phyloP scores from a whole-genome alignment of 2,329 filamentous ascomycete species.

The Endothia cerciana region DNA sequence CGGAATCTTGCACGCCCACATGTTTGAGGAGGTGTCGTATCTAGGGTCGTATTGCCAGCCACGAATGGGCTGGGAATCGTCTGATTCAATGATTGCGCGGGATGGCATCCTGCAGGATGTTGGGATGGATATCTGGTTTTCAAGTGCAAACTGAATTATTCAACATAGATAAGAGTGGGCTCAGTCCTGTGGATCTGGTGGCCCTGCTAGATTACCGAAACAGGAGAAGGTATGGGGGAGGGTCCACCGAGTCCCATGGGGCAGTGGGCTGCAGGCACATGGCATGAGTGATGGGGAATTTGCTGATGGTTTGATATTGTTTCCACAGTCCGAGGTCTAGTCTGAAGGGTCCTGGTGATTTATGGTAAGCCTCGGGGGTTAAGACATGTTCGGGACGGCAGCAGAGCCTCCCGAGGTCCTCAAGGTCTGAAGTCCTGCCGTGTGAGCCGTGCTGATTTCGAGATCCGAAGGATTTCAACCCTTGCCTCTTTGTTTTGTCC shows the following conservation, averaged over 20 bases:
- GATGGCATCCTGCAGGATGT: not conserved
- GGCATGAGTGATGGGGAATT: slow-evolving; percentile 15
- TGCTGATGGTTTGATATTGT: not conserved
- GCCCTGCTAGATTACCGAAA: slow-evolving; percentile 21
- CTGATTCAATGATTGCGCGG: not conserved
- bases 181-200: not conserved
- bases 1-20: too few relatives aligned
- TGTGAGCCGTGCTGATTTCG: not conserved
- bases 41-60: too few relatives aligned
- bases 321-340: not conserved
- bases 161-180: slow-evolving; percentile 26
- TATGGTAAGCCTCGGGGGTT: too few relatives aligned
- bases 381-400: too few relatives aligned
- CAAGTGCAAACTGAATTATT: slow-evolving; percentile 21
- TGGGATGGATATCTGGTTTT: not conserved
- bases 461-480: not conserved
- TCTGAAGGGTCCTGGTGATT: not conserved
- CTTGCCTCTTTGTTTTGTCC: not conserved
- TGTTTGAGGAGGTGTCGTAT: too few relatives aligned
- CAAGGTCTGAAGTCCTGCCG: not conserved
- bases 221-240: slow-evolving; percentile 13
- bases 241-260: slow-evolving; percentile 20
- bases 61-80: not conserved
- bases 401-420: too few relatives aligned
- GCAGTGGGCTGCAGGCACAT: slow-evolving; percentile 1